These are phyloP conservation scores for Melaleuca quinquenervia DNA, from an alignment of 345 rosid genomes.

Conservation along the genomic window DNA sequence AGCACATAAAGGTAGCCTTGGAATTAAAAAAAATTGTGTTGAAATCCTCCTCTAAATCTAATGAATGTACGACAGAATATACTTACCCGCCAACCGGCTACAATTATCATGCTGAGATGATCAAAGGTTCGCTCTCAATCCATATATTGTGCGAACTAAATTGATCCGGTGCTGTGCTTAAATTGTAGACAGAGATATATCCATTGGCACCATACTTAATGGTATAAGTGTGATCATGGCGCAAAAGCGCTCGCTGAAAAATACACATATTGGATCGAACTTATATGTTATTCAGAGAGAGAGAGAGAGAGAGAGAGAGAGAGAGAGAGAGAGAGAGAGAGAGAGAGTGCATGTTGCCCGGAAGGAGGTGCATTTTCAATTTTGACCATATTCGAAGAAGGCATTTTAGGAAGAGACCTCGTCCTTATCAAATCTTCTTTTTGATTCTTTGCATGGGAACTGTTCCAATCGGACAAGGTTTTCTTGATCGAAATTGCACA, in stretches of 20 bases:
- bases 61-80: not conserved
- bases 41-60: not conserved
- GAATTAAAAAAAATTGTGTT: not conserved
- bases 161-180: not conserved
- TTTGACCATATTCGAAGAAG: not conserved
- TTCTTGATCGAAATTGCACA: not conserved
- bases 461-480: not conserved
- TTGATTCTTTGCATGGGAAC: not conserved
- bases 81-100: not conserved
- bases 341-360: not conserved
- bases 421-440: not conserved
- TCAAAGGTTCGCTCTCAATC: not conserved
- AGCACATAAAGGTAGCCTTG: not conserved
- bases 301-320: not conserved
- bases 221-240: not conserved
- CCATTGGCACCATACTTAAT: no score
- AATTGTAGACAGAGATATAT: not conserved
- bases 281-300: not conserved
- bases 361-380: not conserved
- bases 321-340: not conserved
- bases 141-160: not conserved
- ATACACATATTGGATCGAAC: not conserved
- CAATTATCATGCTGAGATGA: not conserved
- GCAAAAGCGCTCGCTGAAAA: not conserved
- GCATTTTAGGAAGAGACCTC: not conserved